Evolutionary conservation across 208 protist species (phyloP).

Genomic region (Acanthamoeba lugdunensis): DNA sequence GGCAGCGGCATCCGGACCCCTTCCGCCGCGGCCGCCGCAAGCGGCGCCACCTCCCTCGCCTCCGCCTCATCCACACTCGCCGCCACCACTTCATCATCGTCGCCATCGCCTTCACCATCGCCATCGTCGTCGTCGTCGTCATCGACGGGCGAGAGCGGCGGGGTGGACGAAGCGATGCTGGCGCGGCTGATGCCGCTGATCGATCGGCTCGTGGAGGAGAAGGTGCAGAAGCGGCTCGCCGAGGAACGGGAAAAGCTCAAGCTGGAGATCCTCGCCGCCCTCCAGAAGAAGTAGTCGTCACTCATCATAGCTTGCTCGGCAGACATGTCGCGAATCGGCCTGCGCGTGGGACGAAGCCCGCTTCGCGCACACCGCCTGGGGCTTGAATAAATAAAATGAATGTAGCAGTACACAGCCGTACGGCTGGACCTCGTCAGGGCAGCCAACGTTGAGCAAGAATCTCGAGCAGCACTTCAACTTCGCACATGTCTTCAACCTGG

Average conservation of each 20-base stretch:
- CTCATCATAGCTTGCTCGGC: not conserved
- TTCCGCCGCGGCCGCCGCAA: no score
- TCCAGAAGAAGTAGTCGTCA: not conserved
- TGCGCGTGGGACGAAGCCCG: not conserved
- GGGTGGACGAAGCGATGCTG: not conserved
- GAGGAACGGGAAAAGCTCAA: conserved; percentile 36
- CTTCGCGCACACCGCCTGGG: no score
- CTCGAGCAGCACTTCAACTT: conserved; percentile 4
- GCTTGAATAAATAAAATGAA: no score
- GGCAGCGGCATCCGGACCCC: no score
- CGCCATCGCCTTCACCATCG: not conserved
- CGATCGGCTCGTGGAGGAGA: conserved; percentile 25
- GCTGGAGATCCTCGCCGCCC: not conserved
- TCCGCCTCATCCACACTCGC: no score
- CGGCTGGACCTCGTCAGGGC: no score
- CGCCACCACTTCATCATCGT: not conserved
- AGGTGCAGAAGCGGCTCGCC: conserved; percentile 1
- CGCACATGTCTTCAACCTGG: not conserved
- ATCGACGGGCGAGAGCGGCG: not conserved
- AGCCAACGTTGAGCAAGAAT: not conserved
- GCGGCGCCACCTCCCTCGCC: no score
- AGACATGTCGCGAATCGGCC: no score
- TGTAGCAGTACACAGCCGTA: no score
- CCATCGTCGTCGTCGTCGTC: not conserved
- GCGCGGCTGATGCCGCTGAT: conserved; percentile 31